These are phyloP conservation scores for Cyberlindnera samutprakarnensis DNA, from an alignment of 805 yeast genomes.

Conservation along the genomic window DNA sequence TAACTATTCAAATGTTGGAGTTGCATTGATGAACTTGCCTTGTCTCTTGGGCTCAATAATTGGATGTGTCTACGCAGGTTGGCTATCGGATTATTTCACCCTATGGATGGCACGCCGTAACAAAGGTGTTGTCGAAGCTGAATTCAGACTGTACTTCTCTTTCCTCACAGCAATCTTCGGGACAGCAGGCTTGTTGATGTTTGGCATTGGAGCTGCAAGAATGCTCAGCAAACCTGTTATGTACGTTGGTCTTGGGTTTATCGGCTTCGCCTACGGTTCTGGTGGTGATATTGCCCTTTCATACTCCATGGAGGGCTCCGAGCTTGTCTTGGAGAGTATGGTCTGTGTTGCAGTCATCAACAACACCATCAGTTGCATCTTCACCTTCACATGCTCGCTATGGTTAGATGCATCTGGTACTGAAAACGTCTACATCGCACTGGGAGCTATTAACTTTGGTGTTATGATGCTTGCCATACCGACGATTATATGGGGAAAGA, in stretches of 20 bases:
- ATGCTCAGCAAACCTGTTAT: conserved; percentile 45
- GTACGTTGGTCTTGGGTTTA: conserved; percentile 54
- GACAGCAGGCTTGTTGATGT: conserved; percentile 55
- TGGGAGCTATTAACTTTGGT: conserved; percentile 54
- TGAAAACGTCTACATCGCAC: conserved; percentile 49
- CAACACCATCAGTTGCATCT: conserved; percentile 56
- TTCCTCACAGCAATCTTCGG: conserved; percentile 49
- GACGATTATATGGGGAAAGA: conserved; percentile 52
- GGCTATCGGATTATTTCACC: conserved; percentile 51
- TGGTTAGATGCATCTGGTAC: conserved; percentile 54
- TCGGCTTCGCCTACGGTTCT: conserved; percentile 65
- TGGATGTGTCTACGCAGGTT: conserved; percentile 62
- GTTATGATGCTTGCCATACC: conserved; percentile 52
- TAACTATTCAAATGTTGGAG: conserved; percentile 56
- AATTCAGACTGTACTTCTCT: conserved; percentile 52
- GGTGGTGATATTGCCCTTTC: conserved; percentile 67
- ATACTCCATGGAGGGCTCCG: conserved; percentile 64
- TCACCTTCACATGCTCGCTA: conserved; percentile 56
- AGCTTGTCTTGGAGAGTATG: conserved; percentile 64
- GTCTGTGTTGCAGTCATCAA: conserved; percentile 60
- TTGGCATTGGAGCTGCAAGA: conserved; percentile 58
- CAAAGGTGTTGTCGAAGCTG: conserved; percentile 58
- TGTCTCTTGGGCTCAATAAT: conserved; percentile 57
- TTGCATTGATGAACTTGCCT: conserved; percentile 72
- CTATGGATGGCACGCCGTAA: conserved; percentile 53